A percentile compares a stretch with the other conserved stretches of the same genome.
phyloP scores from a whole-genome alignment of 2,329 filamentous ascomycete species.

The Colletotrichum sp. region DNA sequence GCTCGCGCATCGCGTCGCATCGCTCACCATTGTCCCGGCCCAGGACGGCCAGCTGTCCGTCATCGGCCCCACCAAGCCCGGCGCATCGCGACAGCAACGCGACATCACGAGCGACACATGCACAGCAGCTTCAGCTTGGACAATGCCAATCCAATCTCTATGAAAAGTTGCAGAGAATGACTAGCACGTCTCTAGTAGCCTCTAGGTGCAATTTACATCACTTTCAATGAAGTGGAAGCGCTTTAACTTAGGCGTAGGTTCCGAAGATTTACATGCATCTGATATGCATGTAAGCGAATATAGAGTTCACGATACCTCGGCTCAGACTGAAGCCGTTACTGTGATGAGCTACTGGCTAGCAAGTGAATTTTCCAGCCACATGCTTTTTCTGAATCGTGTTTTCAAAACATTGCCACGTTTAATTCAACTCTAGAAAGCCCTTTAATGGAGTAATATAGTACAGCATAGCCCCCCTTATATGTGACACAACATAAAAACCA shows the following conservation, averaged over 20 bases:
- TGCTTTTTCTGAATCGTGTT: neutral
- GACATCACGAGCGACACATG: neutral
- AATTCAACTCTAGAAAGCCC: neutral
- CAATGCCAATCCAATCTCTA: neutral
- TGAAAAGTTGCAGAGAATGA: neutral
- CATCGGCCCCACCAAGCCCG: neutral
- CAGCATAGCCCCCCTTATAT: neutral
- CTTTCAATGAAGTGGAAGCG: neutral
- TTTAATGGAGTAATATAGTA: conserved; percentile 6
- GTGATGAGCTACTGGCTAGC: neutral
- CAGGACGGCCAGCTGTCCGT: neutral
- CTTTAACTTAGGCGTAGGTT: neutral
- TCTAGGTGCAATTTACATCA: neutral
- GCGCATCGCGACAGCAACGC: neutral
- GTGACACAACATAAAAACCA: neutral
- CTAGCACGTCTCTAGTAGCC: neutral
- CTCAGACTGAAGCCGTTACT: neutral
- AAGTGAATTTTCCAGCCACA: neutral
- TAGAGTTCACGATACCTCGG: neutral
- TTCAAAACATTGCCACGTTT: neutral
- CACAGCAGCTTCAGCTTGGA: neutral
- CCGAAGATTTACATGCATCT: neutral
- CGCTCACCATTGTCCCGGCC: neutral
- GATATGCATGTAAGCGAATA: neutral
- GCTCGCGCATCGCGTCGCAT: neutral